A percentile compares a stretch with the other conserved stretches of the same genome.
Evolutionary conservation across 192 early-diverging fungal genomes (phyloP).

Genomic region (Gryganskiella cystojenkinii): DNA sequence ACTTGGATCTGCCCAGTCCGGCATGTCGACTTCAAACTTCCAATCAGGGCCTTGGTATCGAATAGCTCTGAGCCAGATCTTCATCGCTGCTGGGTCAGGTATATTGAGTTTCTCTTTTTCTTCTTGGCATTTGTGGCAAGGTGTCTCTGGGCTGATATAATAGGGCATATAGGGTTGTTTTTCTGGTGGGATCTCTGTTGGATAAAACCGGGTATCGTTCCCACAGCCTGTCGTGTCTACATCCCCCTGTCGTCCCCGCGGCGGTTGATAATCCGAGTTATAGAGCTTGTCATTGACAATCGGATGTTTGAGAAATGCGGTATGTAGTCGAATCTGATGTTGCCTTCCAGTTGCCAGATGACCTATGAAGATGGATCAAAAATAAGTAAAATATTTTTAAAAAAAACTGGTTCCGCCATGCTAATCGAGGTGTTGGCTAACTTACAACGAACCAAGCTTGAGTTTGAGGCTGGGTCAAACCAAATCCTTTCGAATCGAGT

Average conservation of each 20-base stretch:
- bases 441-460: slow-evolving; percentile 40
- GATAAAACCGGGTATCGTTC: slow-evolving; percentile 46
- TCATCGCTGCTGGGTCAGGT: slow-evolving; percentile 40
- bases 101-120: slow-evolving; percentile 7
- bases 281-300: slow-evolving; percentile 45
- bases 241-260: neutral
- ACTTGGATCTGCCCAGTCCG: slow-evolving; percentile 39
- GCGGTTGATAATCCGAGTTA: slow-evolving; percentile 20
- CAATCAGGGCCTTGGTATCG: slow-evolving; percentile 44
- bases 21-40: slow-evolving; percentile 49
- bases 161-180: slow-evolving; percentile 46
- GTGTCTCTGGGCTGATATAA: slow-evolving; percentile 20
- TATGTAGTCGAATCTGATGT: slow-evolving; percentile 49
- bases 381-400: neutral
- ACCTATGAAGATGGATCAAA: neutral
- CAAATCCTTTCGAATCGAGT: slow-evolving; percentile 36
- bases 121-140: slow-evolving; percentile 46
- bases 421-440: neutral
- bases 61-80: slow-evolving; percentile 50
- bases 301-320: slow-evolving; percentile 28
- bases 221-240: slow-evolving; percentile 9
- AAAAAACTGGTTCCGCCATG: too few species aligned
- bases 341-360: slow-evolving; percentile 35
- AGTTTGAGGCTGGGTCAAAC: slow-evolving; percentile 30
- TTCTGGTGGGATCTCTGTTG: slow-evolving; percentile 31